phyloP scores from a whole-genome alignment of 1,139 yeast species.

The Magnusiomyces clavatus region DNA sequence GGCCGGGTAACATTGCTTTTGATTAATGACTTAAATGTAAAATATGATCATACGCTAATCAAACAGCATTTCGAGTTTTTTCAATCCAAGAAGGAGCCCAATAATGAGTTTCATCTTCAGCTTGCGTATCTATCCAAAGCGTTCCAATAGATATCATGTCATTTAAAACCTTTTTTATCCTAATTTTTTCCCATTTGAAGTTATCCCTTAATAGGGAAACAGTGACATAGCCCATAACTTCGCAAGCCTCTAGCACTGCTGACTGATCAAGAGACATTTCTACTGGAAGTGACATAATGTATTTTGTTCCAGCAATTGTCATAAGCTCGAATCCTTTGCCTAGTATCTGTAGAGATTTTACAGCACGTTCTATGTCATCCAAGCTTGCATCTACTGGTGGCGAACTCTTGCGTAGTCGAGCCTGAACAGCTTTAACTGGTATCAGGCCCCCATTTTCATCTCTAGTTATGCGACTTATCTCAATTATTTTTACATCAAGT shows the following conservation, averaged over 20 bases:
- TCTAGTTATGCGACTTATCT: conserved; percentile 62
- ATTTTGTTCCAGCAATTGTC: conserved; percentile 34
- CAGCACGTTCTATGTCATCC: conserved; percentile 44
- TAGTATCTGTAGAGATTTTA: conserved; percentile 36
- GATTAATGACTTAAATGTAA: no score
- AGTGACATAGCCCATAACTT: conserved; percentile 63
- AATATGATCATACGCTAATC: no score
- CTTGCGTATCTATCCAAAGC: conserved; percentile 70
- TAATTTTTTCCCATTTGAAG: conserved; percentile 56
- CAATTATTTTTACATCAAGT: conserved; percentile 64
- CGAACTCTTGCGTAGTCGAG: conserved; percentile 29
- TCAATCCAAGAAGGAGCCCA: conserved; percentile 57
- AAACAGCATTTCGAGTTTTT: not conserved
- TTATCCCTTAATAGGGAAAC: conserved; percentile 58
- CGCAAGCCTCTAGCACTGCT: conserved; percentile 64
- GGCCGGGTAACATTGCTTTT: no score
- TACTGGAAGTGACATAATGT: conserved; percentile 43
- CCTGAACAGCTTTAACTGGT: conserved; percentile 49
- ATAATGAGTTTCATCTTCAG: conserved; percentile 44
- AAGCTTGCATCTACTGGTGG: conserved; percentile 33
- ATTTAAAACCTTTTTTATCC: conserved; percentile 58
- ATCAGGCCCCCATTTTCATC: conserved; percentile 76
- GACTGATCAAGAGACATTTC: conserved; percentile 60
- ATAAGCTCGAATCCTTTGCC: conserved; percentile 44
- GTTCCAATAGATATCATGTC: conserved; percentile 78